A percentile compares a stretch with the other conserved stretches of the same genome.
Conservation (phyloP, 2,329 filamentous ascomycete species). For the Claviceps quebecensis region DNA sequence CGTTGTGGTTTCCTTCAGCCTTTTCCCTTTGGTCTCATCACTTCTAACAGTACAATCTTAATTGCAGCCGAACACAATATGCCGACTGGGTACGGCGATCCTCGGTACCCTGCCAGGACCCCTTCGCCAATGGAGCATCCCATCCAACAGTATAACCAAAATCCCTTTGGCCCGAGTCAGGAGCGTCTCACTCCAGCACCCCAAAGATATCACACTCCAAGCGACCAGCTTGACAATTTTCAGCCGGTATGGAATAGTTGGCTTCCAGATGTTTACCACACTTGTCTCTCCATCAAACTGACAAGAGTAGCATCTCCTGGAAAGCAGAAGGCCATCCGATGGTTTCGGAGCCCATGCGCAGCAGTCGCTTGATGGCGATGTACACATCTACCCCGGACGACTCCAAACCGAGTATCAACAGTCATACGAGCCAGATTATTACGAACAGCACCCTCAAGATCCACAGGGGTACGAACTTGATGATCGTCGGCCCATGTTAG, state of each 20-base stretch:
- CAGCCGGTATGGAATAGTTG: constrained; percentile 46
- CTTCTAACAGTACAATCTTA: background rate
- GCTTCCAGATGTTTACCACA: constrained; percentile 19
- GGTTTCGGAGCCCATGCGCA: constrained; percentile 16
- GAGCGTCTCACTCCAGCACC: constrained; percentile 17
- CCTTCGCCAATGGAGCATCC: constrained; percentile 2
- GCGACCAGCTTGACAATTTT: constrained; percentile 69
- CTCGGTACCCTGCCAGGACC: background rate
- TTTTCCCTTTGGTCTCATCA: background rate
- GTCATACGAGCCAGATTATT: constrained; percentile 36
- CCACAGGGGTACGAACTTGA: constrained; percentile 51
- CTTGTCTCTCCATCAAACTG: background rate
- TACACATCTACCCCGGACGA: constrained; percentile 45
- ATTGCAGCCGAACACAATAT: constrained; percentile 1
- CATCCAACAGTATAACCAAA: constrained; percentile 3
- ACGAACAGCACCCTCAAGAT: constrained; percentile 27
- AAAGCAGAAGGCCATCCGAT: constrained; percentile 23
- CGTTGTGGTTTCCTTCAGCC: background rate
- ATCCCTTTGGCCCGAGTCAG: constrained; percentile 19
- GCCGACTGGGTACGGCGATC: background rate
- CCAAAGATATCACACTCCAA: constrained; percentile 40
- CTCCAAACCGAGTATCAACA: constrained; percentile 38
- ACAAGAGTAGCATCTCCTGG: constrained; percentile 33
- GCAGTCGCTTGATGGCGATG: constrained; percentile 28
- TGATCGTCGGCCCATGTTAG: constrained; percentile 64